Evolutionary conservation across 768 basidiomycete species (phyloP).

Genomic region (Psilocybe subaeruginosa): DNA sequence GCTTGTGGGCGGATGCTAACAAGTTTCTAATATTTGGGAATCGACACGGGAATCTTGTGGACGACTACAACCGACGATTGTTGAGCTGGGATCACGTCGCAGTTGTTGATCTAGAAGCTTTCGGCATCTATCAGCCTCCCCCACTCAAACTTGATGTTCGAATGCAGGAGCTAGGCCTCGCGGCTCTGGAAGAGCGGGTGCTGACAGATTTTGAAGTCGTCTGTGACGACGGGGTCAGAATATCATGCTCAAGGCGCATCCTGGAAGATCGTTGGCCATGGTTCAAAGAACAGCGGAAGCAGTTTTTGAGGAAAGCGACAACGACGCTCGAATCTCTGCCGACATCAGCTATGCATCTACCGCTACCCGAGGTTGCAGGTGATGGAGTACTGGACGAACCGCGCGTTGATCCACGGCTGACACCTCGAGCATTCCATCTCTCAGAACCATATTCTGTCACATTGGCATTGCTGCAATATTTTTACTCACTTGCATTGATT

Average conservation of each 20-base stretch:
- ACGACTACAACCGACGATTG: conserved; percentile 90
- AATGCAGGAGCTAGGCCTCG: conserved; percentile 85
- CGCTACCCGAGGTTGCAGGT: conserved; percentile 64
- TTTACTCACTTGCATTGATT: conserved; percentile 84
- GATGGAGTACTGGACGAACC: conserved; percentile 48
- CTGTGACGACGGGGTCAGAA: conserved; percentile 86
- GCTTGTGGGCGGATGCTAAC: conserved; percentile 83
- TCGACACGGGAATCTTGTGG: conserved; percentile 81
- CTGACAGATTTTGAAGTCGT: conserved; percentile 92
- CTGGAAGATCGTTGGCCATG: conserved; percentile 94
- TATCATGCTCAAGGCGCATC: conserved; percentile 82
- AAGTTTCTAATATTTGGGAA: conserved; percentile 93
- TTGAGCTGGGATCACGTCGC: conserved; percentile 93
- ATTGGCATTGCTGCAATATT: conserved; percentile 89
- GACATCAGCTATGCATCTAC: conserved; percentile 59
- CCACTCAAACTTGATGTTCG: conserved; percentile 61
- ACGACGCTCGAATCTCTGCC: conserved; percentile 62
- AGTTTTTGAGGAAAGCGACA: conserved; percentile 60
- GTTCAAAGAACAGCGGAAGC: conserved; percentile 77
- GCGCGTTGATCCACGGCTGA: conserved; percentile 77
- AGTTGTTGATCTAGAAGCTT: conserved; percentile 89
- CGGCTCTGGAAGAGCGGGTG: conserved; percentile 77
- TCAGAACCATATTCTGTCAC: conserved; percentile 92
- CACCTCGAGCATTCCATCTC: conserved; percentile 76
- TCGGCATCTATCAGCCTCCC: conserved; percentile 94